phyloP scores from a whole-genome alignment of 2,329 filamentous ascomycete genomes.

The Aureobasidium sp. region DNA sequence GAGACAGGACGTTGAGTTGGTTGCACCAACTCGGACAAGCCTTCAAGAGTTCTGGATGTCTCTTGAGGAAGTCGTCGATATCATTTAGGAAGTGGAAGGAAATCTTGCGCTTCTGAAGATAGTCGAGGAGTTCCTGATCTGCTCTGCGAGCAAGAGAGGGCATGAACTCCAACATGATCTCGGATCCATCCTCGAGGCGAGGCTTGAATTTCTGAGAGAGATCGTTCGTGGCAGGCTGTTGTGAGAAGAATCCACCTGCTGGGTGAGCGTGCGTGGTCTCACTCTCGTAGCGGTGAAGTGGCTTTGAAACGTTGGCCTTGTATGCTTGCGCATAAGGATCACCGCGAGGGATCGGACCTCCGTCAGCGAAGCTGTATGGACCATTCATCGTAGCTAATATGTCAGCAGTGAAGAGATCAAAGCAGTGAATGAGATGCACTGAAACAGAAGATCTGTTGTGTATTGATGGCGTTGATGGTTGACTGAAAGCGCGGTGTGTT shows the following conservation, averaged over 20 bases:
- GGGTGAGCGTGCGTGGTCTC: neutral
- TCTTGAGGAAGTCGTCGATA: constrained; percentile 6
- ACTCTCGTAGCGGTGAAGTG: neutral
- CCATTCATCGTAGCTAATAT: neutral
- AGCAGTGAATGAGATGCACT: neutral
- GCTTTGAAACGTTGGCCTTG: neutral
- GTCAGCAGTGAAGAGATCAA: neutral
- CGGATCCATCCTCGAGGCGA: neutral
- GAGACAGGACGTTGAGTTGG: neutral
- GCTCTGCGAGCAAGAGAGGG: neutral
- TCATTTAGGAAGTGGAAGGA: neutral
- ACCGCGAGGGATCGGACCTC: neutral
- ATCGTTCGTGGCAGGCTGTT: neutral
- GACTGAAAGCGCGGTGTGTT: neutral
- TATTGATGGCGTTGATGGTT: neutral
- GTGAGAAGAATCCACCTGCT: neutral
- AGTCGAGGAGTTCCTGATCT: constrained; percentile 3
- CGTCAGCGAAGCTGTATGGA: neutral
- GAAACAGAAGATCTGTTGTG: neutral
- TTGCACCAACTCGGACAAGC: constrained; percentile 3
- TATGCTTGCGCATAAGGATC: neutral
- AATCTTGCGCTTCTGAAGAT: neutral
- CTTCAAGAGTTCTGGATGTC: neutral
- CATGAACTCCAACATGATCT: neutral
- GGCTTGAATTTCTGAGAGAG: constrained; percentile 6